Percentiles rank a stretch among this genome's conserved stretches.
phyloP scores from a whole-genome alignment of 768 basidiomycete species.

The Tricholoma terreum region DNA sequence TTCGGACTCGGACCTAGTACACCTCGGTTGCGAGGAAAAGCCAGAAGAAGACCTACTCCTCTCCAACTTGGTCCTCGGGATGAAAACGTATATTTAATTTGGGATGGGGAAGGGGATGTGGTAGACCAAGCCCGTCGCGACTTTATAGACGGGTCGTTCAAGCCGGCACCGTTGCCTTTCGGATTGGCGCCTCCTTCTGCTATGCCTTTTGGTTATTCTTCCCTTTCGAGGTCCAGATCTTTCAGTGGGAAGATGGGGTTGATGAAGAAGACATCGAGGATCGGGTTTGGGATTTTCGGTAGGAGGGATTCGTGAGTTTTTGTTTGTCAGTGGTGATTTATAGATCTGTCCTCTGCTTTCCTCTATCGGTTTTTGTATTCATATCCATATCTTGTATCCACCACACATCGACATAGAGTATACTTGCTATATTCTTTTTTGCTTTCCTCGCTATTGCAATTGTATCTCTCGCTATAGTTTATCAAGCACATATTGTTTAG shows the following conservation, averaged over 20 bases:
- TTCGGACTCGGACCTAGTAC: not conserved
- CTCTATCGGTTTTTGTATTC: too few relatives aligned
- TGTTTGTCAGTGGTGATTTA: not conserved
- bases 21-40: constrained; percentile 19
- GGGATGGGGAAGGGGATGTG: constrained; percentile 7
- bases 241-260: not conserved
- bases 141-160: constrained; percentile 45
- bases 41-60: constrained; percentile 36
- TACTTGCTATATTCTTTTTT: too few relatives aligned
- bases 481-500: too few relatives aligned
- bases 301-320: not conserved
- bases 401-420: too few relatives aligned
- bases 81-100: constrained; percentile 5
- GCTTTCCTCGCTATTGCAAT: too few relatives aligned
- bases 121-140: constrained; percentile 18
- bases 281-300: not conserved
- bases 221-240: too few relatives aligned
- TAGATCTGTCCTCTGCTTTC: too few relatives aligned
- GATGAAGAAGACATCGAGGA: not conserved
- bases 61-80: constrained; percentile 27
- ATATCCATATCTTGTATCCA: too few relatives aligned
- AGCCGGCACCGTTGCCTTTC: not conserved
- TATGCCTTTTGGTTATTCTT: too few relatives aligned
- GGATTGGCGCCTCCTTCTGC: not conserved
- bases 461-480: too few relatives aligned